phyloP scores from a whole-genome alignment of 1,284 basidiomycete species.

The Coriolopsis trogii region DNA sequence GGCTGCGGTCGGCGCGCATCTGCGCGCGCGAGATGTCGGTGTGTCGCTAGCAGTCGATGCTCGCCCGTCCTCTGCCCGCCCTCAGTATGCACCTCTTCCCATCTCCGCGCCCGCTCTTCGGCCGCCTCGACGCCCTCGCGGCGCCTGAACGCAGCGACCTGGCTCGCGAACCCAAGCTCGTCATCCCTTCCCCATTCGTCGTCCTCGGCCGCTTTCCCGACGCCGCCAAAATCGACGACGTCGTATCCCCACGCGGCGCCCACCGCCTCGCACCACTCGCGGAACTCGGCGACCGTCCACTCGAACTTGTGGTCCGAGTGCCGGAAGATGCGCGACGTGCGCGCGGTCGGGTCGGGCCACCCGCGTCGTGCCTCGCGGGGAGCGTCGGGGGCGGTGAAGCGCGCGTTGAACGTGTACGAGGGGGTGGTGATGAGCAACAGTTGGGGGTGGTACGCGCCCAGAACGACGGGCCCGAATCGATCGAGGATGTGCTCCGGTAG shows the following conservation, averaged over 20 bases:
- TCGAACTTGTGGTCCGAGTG: constrained; percentile 93
- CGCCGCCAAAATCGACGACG: constrained; percentile 52
- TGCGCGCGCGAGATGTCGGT: constrained; percentile 55
- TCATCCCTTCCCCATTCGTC: constrained; percentile 75
- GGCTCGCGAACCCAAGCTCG: constrained; percentile 68
- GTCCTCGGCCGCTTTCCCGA: constrained; percentile 57
- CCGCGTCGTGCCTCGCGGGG: constrained; percentile 52
- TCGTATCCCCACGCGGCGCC: constrained; percentile 82
- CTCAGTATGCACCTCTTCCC: constrained; percentile 36
- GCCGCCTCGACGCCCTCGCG: constrained; percentile 38
- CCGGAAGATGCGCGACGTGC: constrained; percentile 76
- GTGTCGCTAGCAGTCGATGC: constrained; percentile 55
- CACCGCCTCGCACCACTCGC: constrained; percentile 63
- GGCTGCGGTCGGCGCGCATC: constrained; percentile 44
- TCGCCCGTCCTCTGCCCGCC: constrained; percentile 28
- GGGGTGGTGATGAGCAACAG: constrained; percentile 88
- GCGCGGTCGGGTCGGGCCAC: constrained; percentile 71
- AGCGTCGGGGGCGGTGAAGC: constrained; percentile 72
- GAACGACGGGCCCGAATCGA: constrained; percentile 78
- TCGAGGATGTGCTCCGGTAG: constrained; percentile 71
- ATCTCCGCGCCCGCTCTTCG: constrained; percentile 39
- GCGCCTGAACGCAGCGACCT: constrained; percentile 71
- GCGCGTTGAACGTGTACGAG: constrained; percentile 86
- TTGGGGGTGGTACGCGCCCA: constrained; percentile 84
- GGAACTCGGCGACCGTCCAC: constrained; percentile 86